Evolutionary conservation across 805 yeast genomes (phyloP).

Genomic region (Barnettozyma pratensis): DNA sequence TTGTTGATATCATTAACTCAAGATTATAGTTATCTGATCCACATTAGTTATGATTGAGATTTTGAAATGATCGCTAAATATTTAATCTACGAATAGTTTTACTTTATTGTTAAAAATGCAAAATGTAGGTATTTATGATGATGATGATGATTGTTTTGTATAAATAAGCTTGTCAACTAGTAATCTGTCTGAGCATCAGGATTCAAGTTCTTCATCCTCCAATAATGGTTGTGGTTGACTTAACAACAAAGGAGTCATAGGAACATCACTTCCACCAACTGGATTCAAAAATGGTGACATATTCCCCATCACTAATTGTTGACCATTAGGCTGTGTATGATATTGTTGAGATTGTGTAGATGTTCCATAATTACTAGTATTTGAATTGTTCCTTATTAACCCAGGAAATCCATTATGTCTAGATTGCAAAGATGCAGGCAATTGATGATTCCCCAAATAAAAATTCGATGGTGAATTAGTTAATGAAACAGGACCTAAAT

Average conservation of each 20-base stretch:
- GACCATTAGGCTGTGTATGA: too few relatives aligned
- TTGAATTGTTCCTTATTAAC: conserved; percentile 8
- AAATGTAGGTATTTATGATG: too few relatives aligned
- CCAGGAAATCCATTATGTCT: neutral
- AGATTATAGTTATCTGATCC: conserved; percentile 49
- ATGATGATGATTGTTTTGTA: too few relatives aligned
- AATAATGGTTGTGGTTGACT: conserved; percentile 1
- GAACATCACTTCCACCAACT: conserved; percentile 11
- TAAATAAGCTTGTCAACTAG: too few relatives aligned
- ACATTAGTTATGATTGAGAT: too few relatives aligned
- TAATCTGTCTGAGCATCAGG: neutral
- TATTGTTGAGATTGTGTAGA: neutral
- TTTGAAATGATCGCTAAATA: too few relatives aligned
- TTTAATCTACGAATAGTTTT: too few relatives aligned
- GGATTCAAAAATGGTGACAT: conserved; percentile 23
- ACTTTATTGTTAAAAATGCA: too few relatives aligned
- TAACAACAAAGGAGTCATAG: conserved; percentile 25
- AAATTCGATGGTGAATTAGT: conserved; percentile 21
- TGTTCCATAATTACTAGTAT: neutral
- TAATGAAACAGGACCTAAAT: conserved; percentile 21
- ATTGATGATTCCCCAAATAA: conserved; percentile 15
- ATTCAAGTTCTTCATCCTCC: neutral
- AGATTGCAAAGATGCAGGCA: conserved; percentile 11
- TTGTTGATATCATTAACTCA: conserved; percentile 90
- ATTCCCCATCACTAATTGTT: conserved; percentile 6